Conservation (phyloP, 306 rosid species). For the Vigna trinervia region DNA sequence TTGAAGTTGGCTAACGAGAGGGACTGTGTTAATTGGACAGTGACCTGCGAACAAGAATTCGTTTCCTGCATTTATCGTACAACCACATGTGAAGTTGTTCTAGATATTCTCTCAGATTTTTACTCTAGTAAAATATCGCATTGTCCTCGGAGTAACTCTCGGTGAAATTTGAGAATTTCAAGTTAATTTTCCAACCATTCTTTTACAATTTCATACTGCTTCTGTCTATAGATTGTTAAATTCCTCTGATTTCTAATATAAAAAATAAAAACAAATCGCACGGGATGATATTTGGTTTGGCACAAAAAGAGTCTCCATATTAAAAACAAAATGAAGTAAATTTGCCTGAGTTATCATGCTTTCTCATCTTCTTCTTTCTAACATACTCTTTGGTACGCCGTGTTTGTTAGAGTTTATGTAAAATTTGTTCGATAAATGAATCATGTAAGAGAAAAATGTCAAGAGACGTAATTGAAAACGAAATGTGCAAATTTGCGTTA, state of each 20-base stretch:
- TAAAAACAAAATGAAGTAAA: not conserved
- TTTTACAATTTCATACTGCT: not conserved
- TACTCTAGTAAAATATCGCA: not conserved
- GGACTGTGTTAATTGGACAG: not conserved
- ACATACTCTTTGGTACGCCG: not conserved
- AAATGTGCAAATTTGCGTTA: no score
- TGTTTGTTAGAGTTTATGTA: no score
- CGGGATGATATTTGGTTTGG: not conserved
- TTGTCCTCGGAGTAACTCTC: not conserved
- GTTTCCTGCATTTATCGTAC: not conserved
- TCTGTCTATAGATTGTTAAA: not conserved
- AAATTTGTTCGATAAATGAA: no score
- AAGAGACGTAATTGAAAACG: no score
- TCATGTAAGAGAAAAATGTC: no score
- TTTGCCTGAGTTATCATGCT: not conserved
- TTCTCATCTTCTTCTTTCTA: not conserved
- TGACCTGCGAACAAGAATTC: not conserved
- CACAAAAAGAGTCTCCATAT: not conserved
- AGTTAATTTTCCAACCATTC: not conserved
- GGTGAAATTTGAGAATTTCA: not conserved
- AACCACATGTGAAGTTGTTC: not conserved
- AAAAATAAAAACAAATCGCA: no score
- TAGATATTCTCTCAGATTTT: not conserved
- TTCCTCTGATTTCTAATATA: not conserved
- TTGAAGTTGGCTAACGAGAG: no score